Conservation (phyloP, 352 stramenopile genomes). For the Phytophthora sansomeana region DNA sequence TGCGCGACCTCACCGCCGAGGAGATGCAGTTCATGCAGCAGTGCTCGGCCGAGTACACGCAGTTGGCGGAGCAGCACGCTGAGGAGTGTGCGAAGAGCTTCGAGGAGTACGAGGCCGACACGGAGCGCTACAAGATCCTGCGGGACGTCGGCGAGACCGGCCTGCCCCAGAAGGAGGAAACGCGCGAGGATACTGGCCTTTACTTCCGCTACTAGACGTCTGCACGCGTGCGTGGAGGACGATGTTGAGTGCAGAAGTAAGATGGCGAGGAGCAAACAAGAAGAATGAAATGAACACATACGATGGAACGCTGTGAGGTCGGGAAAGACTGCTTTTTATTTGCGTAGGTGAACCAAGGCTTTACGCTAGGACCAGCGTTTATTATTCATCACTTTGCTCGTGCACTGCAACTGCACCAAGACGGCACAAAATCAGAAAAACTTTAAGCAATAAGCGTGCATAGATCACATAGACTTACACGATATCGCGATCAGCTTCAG, state of each 20-base stretch:
- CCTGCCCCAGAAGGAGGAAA: conserved; percentile 70
- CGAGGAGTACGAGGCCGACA: conserved; percentile 82
- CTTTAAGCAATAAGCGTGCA: neutral
- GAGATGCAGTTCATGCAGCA: conserved; percentile 92
- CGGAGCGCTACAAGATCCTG: conserved; percentile 80
- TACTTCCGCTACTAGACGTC: conserved; percentile 91
- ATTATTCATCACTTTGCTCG: conserved; percentile 34
- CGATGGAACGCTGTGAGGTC: conserved; percentile 17
- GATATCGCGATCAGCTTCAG: conserved; percentile 71
- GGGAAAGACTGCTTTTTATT: neutral
- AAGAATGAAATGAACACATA: conserved; percentile 49
- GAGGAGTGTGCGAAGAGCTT: conserved; percentile 85
- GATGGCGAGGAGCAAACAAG: conserved; percentile 35
- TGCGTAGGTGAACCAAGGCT: conserved; percentile 11
- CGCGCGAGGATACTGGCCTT: conserved; percentile 82
- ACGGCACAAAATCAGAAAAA: conserved; percentile 7
- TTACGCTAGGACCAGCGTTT: conserved; percentile 1
- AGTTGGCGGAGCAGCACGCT: conserved; percentile 80
- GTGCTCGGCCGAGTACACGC: conserved; percentile 86
- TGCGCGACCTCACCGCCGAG: conserved; percentile 86
- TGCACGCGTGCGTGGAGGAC: conserved; percentile 11
- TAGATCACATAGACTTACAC: conserved; percentile 33
- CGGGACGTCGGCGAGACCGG: conserved; percentile 83
- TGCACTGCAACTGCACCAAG: conserved; percentile 36
- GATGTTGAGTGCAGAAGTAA: conserved; percentile 34